Evolutionary conservation across 208 protist genomes (phyloP).

Genomic region (Vickermania ingenoplastis): DNA sequence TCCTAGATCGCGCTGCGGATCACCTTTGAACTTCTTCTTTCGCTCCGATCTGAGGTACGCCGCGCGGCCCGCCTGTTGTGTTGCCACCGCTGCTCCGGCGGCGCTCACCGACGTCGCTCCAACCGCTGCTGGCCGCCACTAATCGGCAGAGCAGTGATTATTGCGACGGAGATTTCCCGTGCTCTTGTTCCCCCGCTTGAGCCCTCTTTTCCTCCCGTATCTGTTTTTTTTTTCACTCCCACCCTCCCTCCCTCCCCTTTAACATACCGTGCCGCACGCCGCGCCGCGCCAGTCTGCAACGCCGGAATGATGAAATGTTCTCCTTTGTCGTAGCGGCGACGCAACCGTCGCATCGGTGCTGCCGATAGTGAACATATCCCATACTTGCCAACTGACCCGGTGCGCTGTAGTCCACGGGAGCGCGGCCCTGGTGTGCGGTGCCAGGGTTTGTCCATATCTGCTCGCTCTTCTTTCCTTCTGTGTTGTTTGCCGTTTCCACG

Average conservation of each 20-base stretch:
- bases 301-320: too few relatives aligned
- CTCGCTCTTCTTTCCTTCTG: neutral
- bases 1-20: neutral
- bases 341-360: too few relatives aligned
- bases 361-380: too few relatives aligned
- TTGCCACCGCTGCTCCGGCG: too few relatives aligned
- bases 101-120: neutral
- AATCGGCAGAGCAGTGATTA: conserved; percentile 3
- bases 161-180: neutral
- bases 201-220: neutral
- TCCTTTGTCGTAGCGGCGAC: too few relatives aligned
- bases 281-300: too few relatives aligned
- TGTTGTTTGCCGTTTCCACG: neutral
- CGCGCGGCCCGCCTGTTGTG: neutral
- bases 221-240: neutral
- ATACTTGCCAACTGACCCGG: too few relatives aligned
- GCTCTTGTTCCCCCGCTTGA: neutral
- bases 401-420: too few relatives aligned
- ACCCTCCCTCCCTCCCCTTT: too few relatives aligned
- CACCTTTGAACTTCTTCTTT: conserved; percentile 8
- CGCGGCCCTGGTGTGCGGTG: too few relatives aligned
- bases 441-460: too few relatives aligned
- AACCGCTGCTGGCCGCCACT: neutral
- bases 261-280: too few relatives aligned
- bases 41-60: conserved; percentile 8